Base-by-base conservation (phyloP, 352 stramenopile genomes). In the Synura sp. region DNA sequence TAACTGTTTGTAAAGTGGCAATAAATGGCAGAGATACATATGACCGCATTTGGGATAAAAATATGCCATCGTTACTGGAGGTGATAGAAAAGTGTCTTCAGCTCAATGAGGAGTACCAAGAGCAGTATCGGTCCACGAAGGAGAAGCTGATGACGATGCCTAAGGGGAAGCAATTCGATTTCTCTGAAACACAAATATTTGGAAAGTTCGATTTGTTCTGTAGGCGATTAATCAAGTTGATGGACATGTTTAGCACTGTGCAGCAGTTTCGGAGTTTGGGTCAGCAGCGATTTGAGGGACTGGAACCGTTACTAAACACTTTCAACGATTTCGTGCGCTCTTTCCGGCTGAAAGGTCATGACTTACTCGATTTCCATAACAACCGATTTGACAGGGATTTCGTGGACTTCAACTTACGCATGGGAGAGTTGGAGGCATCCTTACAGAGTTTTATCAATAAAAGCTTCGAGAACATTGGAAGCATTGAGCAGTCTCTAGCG, bases 171-270 rank as follows among this genome's bases (percentile, higher is more conserved):
- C 94, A 98, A 77, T 99, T 99, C 80, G 93, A 98, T 84, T 99
- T 98, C 83, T 96, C 96, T 80, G 94, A 98, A 83, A 96, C 97
- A 86, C 80, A 97, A 83, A 97, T 99, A 71, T 99, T 99, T 84
- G 94, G 95, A 75, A 98, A 98, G 80, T 98, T 99, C 79, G 94
- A 99, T 78, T 85, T 99, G 1, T 99, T 99, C 81, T 98, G 93
- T 82, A 86, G 95, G 1, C 90, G 95, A 36, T 89, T 98, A 17
- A 95, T 98, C 83, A 99, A 99, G 83, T 87, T 99, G 34, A 98
- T 99, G 78, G 95, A 99, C 81, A 98, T 99, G 94, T 98, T 98
- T 82, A 96, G 89, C 63, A 99, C 95, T 2, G 97, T 98, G 73
- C 92, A 98, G 79, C 93, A 98, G 85, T 97, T 98, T 73, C 91